Conservation (phyloP, 2,329 filamentous ascomycete genomes). For the Xylariaceae sp. region DNA sequence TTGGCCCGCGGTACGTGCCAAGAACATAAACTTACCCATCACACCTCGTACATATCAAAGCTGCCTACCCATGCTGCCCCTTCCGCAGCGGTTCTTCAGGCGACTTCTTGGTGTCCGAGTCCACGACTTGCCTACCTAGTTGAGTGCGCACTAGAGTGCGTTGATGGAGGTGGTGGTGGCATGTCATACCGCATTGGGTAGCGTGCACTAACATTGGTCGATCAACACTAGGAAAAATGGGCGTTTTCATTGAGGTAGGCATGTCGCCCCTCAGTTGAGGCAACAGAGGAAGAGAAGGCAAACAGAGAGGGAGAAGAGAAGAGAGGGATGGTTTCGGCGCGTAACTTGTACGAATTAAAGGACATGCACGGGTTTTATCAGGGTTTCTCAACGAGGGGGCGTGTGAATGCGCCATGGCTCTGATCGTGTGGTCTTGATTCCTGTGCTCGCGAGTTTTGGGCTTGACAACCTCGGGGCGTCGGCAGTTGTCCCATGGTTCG, state of each 20-base stretch:
- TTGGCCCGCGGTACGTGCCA: no score
- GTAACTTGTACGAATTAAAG: background rate
- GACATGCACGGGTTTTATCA: background rate
- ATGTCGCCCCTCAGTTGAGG: background rate
- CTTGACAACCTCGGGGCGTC: slow-evolving; percentile 9
- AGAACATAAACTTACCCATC: no score
- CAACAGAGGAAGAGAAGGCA: background rate
- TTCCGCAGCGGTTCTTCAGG: background rate
- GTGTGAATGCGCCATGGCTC: background rate
- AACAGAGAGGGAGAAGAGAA: background rate
- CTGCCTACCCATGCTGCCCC: background rate
- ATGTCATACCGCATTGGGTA: background rate
- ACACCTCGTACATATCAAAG: background rate
- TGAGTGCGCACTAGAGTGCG: background rate
- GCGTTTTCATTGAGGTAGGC: background rate
- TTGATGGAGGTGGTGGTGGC: background rate
- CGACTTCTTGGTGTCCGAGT: background rate
- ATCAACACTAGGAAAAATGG: background rate
- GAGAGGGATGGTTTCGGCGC: background rate
- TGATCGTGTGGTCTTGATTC: slow-evolving; percentile 8
- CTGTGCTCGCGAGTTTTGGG: slow-evolving; percentile 1
- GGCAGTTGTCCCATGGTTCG: slow-evolving; percentile 14
- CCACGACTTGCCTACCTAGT: background rate
- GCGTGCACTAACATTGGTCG: background rate
- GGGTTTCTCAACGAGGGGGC: background rate